A percentile compares a stretch with the other conserved stretches of the same genome.
These are phyloP conservation scores for Aspergillus vadensis DNA, from an alignment of 2,329 filamentous ascomycete genomes.

Conservation along the genomic window DNA sequence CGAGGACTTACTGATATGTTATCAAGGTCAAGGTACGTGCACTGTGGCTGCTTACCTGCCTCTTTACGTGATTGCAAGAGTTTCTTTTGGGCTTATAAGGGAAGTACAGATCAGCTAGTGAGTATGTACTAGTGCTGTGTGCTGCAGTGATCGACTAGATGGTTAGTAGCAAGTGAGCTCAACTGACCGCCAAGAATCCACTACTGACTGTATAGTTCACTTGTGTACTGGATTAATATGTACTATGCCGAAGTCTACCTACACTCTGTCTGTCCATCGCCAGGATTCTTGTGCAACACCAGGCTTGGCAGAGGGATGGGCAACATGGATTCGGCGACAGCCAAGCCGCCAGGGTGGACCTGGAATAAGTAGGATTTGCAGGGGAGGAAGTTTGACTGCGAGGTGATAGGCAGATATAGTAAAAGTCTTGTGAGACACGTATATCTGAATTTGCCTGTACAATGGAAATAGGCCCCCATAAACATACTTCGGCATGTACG, in stretches of 20 bases:
- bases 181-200: no score
- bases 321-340: conserved; percentile 8
- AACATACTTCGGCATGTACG: background rate
- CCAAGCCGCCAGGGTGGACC: conserved; percentile 8
- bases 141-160: no score
- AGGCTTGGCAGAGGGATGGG: conserved; percentile 16
- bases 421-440: background rate
- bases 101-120: no score
- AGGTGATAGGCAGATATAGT: background rate
- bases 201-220: background rate
- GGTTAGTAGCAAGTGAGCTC: no score
- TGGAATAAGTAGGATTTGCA: background rate
- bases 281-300: background rate
- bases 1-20: background rate
- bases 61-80: no score
- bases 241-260: no score
- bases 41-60: background rate
- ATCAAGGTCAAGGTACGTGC: no score
- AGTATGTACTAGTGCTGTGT: background rate
- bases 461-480: background rate
- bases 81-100: no score
- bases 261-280: background rate
- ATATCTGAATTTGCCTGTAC: background rate
- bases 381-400: background rate
- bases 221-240: background rate